Evolutionary conservation across 148 eudicot genomes (phyloP), one percentile per base, ranked within the genome.

Genomic region (Vaccinium vitisidaea): DNA sequence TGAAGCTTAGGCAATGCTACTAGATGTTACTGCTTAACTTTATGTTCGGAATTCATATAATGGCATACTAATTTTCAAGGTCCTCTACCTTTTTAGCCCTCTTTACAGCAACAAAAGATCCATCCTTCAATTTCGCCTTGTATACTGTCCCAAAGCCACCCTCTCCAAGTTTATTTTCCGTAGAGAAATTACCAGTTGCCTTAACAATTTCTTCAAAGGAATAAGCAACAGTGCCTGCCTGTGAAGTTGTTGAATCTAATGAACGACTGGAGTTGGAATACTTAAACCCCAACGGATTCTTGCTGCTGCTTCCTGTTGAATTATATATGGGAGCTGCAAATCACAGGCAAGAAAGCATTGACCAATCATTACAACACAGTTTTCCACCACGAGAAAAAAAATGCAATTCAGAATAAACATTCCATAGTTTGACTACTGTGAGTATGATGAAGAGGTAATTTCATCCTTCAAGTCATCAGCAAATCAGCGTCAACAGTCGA

Each of bases 81-180:
- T 1, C 39, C 19, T 58, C 80, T 90, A 93, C 98, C 91, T 88
- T 91, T 80, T 87, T 93, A 52, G 94, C 93, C 30, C 98, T 92
- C 79, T 94, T 94, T 32, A 94, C 53, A 1, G 98, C 98, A 78
- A 94, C 92, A 77, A 90, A 16, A 18, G 91, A 78, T 82, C 96
- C 94, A 89, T 91, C 90, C 77, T 78, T 90, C 74, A 94, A 87
- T 84, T 82, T 91, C 0, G 90, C 98, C 86, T 86, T 93, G 82
- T 91, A 94, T 32, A 94, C 98, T 13, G 88, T 89, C 54, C 94
- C 94, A 83, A 92, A 92, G 15, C 93, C 93, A 43, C 98, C 98
- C 86, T 93, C 91, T 53, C 98, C 98, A 27, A 94, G 87, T 21
- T 83, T 61, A 80, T 89, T 91, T 14, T 84, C 88, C 19, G 83